Conservation (phyloP, 306 rosid genomes). For the Biancaea sappan region DNA sequence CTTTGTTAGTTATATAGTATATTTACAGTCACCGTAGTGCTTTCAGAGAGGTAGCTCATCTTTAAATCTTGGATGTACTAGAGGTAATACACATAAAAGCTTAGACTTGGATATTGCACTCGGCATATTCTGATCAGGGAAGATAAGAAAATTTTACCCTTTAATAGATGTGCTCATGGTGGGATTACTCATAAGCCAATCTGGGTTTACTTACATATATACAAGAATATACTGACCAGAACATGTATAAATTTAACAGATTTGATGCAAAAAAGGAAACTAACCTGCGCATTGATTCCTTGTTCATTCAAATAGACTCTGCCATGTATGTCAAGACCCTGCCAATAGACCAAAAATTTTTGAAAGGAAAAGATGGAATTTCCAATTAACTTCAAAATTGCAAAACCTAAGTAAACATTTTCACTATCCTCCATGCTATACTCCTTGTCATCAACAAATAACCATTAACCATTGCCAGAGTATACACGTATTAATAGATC, state of each 20-base stretch:
- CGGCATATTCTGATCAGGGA: background rate
- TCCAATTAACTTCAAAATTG: conserved; percentile 15
- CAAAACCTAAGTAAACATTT: background rate
- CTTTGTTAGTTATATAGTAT: background rate
- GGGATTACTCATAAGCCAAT: background rate
- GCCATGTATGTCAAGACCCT: conserved; percentile 76
- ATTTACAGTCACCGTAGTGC: background rate
- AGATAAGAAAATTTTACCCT: conserved; percentile 17
- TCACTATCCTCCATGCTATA: background rate
- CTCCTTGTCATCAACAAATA: conserved; percentile 16
- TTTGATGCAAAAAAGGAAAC: background rate
- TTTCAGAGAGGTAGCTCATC: background rate
- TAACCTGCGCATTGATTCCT: conserved; percentile 96
- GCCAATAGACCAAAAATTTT: conserved; percentile 32
- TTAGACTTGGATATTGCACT: conserved; percentile 16
- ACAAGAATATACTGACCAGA: background rate
- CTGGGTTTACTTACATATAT: background rate
- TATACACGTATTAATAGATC: background rate
- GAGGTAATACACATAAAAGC: background rate
- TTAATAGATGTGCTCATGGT: background rate
- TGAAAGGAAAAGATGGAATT: conserved; percentile 21
- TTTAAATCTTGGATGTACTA: background rate
- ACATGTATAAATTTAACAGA: background rate
- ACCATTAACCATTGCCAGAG: conserved; percentile 19
- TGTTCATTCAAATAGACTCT: conserved; percentile 81